Percentiles rank a stretch among this genome's conserved stretches.
Conservation (phyloP, 768 basidiomycete genomes). For the Glaciozyma antarctica region DNA sequence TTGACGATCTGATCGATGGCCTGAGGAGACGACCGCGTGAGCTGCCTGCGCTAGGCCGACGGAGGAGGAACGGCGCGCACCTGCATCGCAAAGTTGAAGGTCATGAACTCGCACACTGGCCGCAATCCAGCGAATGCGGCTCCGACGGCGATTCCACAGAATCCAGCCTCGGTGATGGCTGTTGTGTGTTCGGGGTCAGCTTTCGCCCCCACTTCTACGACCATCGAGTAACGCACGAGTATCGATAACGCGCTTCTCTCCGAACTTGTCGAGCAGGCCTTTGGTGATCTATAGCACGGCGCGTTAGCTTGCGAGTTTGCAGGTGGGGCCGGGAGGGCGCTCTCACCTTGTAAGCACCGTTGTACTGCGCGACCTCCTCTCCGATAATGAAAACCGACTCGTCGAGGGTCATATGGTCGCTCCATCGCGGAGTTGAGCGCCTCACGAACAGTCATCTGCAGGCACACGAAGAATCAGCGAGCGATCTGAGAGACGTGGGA, state of each 20-base stretch:
- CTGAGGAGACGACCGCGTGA: constrained; percentile 34
- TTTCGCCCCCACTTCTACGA: background rate
- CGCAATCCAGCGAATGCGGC: constrained; percentile 87
- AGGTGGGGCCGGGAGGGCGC: constrained; percentile 3
- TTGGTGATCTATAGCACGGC: constrained; percentile 67
- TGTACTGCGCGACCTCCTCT: constrained; percentile 97
- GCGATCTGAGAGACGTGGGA: background rate
- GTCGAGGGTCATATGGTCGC: constrained; percentile 96
- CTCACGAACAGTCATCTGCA: constrained; percentile 93
- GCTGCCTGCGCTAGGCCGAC: background rate
- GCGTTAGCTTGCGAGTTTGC: background rate
- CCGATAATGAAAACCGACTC: constrained; percentile 89
- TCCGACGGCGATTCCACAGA: constrained; percentile 91
- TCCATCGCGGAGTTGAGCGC: constrained; percentile 97
- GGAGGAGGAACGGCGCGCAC: constrained; percentile 25
- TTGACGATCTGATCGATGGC: constrained; percentile 99
- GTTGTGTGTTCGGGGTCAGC: constrained; percentile 15
- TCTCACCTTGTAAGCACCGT: constrained; percentile 84
- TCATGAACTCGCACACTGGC: constrained; percentile 99
- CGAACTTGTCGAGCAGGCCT: constrained; percentile 96
- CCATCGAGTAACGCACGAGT: constrained; percentile 44
- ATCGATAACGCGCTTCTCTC: constrained; percentile 95
- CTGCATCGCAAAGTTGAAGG: constrained; percentile 99
- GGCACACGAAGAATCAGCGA: background rate
- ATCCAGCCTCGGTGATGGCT: constrained; percentile 82